These are phyloP conservation scores for Beauveria scarabaeidicola DNA, from an alignment of 2,329 filamentous ascomycete genomes.

Conservation along the genomic window DNA sequence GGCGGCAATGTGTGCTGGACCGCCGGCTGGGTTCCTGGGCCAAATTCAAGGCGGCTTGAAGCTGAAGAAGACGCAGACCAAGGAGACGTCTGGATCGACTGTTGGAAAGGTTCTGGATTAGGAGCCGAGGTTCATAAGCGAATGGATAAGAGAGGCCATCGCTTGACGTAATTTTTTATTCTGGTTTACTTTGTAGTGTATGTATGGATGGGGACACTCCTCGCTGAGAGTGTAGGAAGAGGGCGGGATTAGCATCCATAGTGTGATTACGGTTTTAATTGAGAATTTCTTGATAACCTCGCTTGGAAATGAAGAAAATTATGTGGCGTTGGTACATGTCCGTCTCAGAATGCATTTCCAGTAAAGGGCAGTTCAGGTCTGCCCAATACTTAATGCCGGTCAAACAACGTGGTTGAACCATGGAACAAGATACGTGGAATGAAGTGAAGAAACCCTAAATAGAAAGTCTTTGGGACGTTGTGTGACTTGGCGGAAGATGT, in stretches of 20 bases:
- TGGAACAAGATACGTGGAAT: too few species aligned
- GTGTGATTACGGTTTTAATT: not conserved
- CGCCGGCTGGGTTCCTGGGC: constrained; percentile 59
- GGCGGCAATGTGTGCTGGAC: constrained; percentile 37
- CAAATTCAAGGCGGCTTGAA: constrained; percentile 75
- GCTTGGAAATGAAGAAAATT: not conserved
- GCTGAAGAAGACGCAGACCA: constrained; percentile 81
- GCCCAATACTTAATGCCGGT: too few species aligned
- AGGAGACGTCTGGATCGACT: constrained; percentile 68
- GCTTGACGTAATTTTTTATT: not conserved
- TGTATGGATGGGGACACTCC: not conserved
- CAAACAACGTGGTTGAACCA: too few species aligned
- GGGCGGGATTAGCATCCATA: not conserved
- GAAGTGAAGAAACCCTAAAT: too few species aligned
- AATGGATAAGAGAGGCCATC: not conserved
- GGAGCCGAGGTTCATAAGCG: not conserved
- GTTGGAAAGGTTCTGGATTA: constrained; percentile 65
- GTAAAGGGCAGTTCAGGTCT: too few species aligned
- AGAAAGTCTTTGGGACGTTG: too few species aligned
- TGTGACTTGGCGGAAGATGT: too few species aligned
- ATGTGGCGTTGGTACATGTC: not conserved
- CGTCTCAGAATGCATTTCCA: too few species aligned
- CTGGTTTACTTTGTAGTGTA: constrained; percentile 6
- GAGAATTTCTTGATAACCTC: not conserved
- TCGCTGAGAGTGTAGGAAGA: not conserved